A percentile compares a stretch with the other conserved stretches of the same genome.
These are phyloP conservation scores for Penicillium sp. DNA, from an alignment of 2,329 filamentous ascomycete species.

Conservation along the genomic window DNA sequence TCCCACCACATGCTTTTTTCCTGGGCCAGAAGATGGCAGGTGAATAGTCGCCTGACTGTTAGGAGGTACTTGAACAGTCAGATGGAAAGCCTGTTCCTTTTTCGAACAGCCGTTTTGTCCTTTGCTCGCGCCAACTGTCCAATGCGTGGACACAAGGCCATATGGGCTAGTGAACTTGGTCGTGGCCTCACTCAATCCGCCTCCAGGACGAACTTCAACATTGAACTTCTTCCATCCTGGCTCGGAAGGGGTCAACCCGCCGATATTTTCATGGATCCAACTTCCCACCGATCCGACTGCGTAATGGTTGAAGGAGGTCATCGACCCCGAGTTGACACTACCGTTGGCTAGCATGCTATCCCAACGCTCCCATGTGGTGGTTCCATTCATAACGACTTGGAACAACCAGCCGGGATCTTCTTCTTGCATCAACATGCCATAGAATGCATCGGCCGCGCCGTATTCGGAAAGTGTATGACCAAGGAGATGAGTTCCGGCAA, in stretches of 20 bases:
- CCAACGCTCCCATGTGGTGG: slow-evolving; percentile 50
- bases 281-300: slow-evolving; percentile 42
- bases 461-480: neutral
- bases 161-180: slow-evolving; percentile 1
- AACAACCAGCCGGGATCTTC: slow-evolving; percentile 37
- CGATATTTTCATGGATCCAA: slow-evolving; percentile 43
- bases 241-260: slow-evolving; percentile 32
- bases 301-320: slow-evolving; percentile 50
- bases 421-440: neutral
- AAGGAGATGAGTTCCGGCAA: slow-evolving; percentile 2
- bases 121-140: neutral
- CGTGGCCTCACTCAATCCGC: slow-evolving; percentile 12
- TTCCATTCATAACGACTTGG: slow-evolving; percentile 44
- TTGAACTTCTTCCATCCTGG: slow-evolving; percentile 38
- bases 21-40: neutral
- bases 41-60: neutral
- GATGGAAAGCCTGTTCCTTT: neutral
- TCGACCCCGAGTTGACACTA: slow-evolving; percentile 41
- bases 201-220: slow-evolving; percentile 36
- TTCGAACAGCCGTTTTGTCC: neutral
- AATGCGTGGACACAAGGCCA: neutral
- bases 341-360: slow-evolving; percentile 43
- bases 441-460: neutral
- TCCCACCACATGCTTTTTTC: neutral
- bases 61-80: neutral